Evolutionary conservation across 495 filamentous ascomycete species (phyloP), one percentile per base, ranked within the genome.

Genomic region (Trichoderma virens): DNA sequence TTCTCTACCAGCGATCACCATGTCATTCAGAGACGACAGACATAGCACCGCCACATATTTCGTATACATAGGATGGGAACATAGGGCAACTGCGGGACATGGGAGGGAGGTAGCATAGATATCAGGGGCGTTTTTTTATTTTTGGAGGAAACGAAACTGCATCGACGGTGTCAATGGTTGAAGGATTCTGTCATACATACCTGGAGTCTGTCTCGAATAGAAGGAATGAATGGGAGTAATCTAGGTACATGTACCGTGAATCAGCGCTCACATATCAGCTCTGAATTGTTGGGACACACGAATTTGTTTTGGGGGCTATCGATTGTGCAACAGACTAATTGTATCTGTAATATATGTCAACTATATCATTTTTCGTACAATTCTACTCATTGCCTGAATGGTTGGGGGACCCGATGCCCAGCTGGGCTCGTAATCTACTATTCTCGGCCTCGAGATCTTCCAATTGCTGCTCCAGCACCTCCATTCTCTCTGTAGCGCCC

Each of bases 401-500:
- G n/a, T 56, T 56, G 2, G 51, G 16, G 23, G 51, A 56, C 27
- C 28, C 51, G 8, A 30, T 56, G 13, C 59, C 59, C 31, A 61
- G 31, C 31, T 35, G 59, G 7, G 31, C 30, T 23, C 59, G 16
- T n/a, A 61, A 13, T 30, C 35, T 39, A 7, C 35, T 28, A 16
- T 41, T 67, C 62, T 67, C 62, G 13, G 54, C 54, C 31, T 59
- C 45, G 14, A 67, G 62, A 18, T 43, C 25, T 23, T 64, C 30
- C 13, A 62, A 39, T 31, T 43, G 20, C 20, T 30, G 28, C 56
- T 64, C 54, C 59, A 67, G 25, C 13, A 60, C 61, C n/a, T 68
- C 79, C 74, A 82, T 76, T 66, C 81, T 75, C 72, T 88, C 85
- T 38, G 79, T 72, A 32, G 81, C 83, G 5, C 80, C 84, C n/a